Evolutionary conservation across 2,329 filamentous ascomycete species (phyloP).

Genomic region (Diaporthe amygdali): DNA sequence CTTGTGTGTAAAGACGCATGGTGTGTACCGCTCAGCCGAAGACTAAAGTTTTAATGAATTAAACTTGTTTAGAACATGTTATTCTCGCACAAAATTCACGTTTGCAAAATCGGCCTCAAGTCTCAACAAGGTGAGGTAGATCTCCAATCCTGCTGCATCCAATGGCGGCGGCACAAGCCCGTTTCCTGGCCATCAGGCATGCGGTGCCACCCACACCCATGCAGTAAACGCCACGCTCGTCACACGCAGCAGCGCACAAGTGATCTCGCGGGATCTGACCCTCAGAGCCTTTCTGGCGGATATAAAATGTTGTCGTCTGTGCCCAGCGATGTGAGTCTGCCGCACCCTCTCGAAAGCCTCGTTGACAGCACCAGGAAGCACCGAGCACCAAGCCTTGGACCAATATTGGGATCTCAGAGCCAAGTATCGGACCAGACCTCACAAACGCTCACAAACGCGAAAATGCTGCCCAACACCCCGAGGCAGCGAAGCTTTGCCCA

Average conservation of each 20-base stretch:
- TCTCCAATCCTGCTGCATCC: not conserved
- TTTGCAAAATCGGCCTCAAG: no score
- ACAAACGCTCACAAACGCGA: no score
- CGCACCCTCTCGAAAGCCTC: not conserved
- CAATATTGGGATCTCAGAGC: not conserved
- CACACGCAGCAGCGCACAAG: not conserved
- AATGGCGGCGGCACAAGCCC: no score
- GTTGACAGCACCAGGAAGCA: not conserved
- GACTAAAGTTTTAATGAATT: not conserved
- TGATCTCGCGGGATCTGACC: no score
- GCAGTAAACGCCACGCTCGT: not conserved
- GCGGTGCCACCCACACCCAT: not conserved
- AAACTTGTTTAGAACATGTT: not conserved
- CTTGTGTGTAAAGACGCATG: not conserved
- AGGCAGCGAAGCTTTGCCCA: no score
- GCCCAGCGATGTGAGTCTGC: no score
- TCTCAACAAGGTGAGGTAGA: no score
- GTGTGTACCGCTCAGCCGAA: not conserved
- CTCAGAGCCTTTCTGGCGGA: not conserved
- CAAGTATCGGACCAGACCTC: no score
- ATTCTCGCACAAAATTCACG: not conserved
- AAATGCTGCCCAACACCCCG: no score
- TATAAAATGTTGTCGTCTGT: not conserved
- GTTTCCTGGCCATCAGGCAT: not conserved
- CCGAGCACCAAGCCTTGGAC: not conserved